These are phyloP conservation scores for Durio zibethinus DNA, from an alignment of 345 rosid genomes.

Conservation along the genomic window DNA sequence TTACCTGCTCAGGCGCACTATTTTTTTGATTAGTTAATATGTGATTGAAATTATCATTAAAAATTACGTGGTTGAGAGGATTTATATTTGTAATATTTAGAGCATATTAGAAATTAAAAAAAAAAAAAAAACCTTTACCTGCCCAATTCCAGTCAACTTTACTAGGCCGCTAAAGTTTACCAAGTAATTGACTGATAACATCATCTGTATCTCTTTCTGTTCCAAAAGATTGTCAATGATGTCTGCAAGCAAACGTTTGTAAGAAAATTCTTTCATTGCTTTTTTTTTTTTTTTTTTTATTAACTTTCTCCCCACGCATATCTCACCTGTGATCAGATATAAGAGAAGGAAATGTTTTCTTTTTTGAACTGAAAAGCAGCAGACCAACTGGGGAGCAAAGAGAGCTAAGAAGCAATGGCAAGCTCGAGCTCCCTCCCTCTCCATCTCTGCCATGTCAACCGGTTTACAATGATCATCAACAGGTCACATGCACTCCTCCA, in stretches of 20 bases:
- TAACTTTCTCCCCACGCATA: slow-evolving; percentile 4
- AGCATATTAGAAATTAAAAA: no score
- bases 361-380: neutral
- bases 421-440: slow-evolving; percentile 26
- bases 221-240: no score
- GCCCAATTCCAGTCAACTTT: neutral
- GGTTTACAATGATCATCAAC: slow-evolving; percentile 26
- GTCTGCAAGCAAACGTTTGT: neutral
- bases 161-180: neutral
- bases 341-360: neutral
- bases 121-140: no score
- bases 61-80: no score
- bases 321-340: neutral
- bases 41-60: no score
- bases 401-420: slow-evolving; percentile 19
- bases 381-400: neutral
- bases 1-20: neutral
- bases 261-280: neutral
- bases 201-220: no score
- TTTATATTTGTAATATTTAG: no score
- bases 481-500: slow-evolving; percentile 31
- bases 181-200: neutral
- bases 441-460: slow-evolving; percentile 24
- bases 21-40: no score
- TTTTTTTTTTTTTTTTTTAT: neutral